phyloP scores from a whole-genome alignment of 495 filamentous ascomycete genomes.

The Filosporella fistucella region DNA sequence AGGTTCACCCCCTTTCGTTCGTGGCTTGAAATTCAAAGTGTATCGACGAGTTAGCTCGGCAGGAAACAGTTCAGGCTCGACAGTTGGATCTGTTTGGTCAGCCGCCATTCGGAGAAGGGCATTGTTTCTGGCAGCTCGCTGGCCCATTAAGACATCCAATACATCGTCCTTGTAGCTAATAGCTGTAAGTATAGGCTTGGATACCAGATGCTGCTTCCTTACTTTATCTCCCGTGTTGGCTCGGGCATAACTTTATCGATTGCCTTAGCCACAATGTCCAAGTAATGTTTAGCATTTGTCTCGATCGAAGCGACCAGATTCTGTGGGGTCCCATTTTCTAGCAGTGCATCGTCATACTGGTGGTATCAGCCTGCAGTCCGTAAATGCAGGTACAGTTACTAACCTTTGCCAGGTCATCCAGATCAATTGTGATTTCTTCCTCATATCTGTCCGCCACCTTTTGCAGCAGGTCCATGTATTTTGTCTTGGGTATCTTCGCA shows the following conservation, averaged over 20 bases:
- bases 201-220: constrained; percentile 25
- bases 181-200: constrained; percentile 1
- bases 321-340: constrained; percentile 50
- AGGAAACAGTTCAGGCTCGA: constrained; percentile 69
- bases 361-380: not conserved
- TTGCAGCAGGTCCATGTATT: constrained; percentile 90
- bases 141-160: constrained; percentile 90
- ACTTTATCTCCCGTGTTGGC: constrained; percentile 73
- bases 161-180: constrained; percentile 92
- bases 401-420: constrained; percentile 80
- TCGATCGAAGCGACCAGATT: constrained; percentile 82
- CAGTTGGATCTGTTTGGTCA: constrained; percentile 55
- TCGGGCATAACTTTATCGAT: constrained; percentile 83
- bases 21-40: constrained; percentile 91
- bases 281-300: constrained; percentile 89
- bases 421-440: constrained; percentile 74
- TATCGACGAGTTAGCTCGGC: constrained; percentile 90
- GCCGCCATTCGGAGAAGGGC: constrained; percentile 63
- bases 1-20: constrained; percentile 63
- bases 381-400: not conserved
- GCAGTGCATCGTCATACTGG: constrained; percentile 68
- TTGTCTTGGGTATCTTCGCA: constrained; percentile 58
- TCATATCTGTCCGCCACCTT: constrained; percentile 75
- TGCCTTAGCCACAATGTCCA: constrained; percentile 84
- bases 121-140: constrained; percentile 82